Percentiles rank a stretch among this genome's conserved stretches.
Conservation (phyloP, 2,329 filamentous ascomycete genomes). For the Cordyceps javanica region DNA sequence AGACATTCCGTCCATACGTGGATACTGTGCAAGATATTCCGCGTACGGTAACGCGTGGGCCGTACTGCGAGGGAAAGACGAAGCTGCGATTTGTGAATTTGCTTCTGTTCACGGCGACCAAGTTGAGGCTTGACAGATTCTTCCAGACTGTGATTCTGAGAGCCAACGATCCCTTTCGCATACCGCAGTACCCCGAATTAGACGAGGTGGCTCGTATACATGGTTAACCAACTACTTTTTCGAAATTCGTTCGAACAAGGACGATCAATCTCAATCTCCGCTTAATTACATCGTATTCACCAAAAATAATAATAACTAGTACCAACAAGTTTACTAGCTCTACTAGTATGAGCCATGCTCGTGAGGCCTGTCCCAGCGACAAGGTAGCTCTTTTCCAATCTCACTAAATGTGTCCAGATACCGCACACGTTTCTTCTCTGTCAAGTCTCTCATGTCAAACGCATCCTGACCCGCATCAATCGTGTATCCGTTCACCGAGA, state of each 20-base stretch:
- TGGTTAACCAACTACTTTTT: too few species aligned
- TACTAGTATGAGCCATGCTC: constrained; percentile 15
- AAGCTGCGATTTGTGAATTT: background rate
- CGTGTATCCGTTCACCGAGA: constrained; percentile 13
- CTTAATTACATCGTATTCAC: background rate
- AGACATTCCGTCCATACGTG: constrained; percentile 9
- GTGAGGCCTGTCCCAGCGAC: constrained; percentile 15
- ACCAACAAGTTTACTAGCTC: background rate
- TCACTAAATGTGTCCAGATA: constrained; percentile 17
- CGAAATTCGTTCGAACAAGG: too few species aligned
- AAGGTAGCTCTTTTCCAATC: background rate
- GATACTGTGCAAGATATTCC: background rate
- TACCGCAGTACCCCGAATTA: background rate
- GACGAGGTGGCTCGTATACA: background rate
- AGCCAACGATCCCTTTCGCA: background rate
- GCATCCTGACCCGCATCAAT: constrained; percentile 13
- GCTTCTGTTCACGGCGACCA: background rate
- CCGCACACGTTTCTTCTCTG: constrained; percentile 14
- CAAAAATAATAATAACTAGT: background rate
- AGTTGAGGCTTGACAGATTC: background rate
- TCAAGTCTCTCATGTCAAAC: constrained; percentile 16
- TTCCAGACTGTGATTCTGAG: background rate
- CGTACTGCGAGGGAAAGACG: background rate
- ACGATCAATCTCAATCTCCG: background rate
- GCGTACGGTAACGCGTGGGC: background rate